Percentiles rank a stretch among this genome's conserved stretches.
Evolutionary conservation across 768 basidiomycete genomes (phyloP).

Genomic region (Lentinus tigrinus): DNA sequence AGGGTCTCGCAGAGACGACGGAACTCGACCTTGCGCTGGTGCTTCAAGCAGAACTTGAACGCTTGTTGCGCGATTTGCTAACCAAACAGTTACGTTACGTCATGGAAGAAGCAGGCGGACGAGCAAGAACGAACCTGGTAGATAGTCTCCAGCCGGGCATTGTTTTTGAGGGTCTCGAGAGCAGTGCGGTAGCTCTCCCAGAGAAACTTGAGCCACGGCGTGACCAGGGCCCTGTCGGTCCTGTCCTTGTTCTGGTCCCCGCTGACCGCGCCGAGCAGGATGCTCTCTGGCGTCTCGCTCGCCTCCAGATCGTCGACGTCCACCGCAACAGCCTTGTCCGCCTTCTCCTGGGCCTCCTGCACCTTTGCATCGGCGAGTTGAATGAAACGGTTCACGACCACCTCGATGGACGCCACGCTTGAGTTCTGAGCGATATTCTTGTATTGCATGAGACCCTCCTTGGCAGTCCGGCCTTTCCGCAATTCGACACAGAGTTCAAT

Average conservation of each 20-base stretch:
- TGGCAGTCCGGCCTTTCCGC: conserved; percentile 89
- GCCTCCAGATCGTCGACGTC: conserved; percentile 96
- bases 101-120: background rate
- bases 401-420: conserved; percentile 87
- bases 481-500: conserved; percentile 95
- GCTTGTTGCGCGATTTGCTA: conserved; percentile 96
- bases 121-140: conserved; percentile 69
- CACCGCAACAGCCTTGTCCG: conserved; percentile 63
- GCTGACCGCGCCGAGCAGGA: conserved; percentile 86
- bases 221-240: conserved; percentile 92
- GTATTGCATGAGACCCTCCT: conserved; percentile 95
- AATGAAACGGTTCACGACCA: conserved; percentile 85
- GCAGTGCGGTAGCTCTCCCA: conserved; percentile 98
- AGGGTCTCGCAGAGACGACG: conserved; percentile 95
- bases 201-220: conserved; percentile 97
- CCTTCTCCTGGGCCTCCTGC: conserved; percentile 82
- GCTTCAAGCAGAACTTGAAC: conserved; percentile 93
- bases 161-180: conserved; percentile 94
- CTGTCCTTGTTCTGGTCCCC: conserved; percentile 91
- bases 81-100: conserved; percentile 1
- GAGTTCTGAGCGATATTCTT: conserved; percentile 97
- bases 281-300: conserved; percentile 91
- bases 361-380: conserved; percentile 80
- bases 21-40: conserved; percentile 95
- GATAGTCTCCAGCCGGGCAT: conserved; percentile 85